phyloP scores from a whole-genome alignment of 768 basidiomycete genomes.

The Tulasnella sp. region DNA sequence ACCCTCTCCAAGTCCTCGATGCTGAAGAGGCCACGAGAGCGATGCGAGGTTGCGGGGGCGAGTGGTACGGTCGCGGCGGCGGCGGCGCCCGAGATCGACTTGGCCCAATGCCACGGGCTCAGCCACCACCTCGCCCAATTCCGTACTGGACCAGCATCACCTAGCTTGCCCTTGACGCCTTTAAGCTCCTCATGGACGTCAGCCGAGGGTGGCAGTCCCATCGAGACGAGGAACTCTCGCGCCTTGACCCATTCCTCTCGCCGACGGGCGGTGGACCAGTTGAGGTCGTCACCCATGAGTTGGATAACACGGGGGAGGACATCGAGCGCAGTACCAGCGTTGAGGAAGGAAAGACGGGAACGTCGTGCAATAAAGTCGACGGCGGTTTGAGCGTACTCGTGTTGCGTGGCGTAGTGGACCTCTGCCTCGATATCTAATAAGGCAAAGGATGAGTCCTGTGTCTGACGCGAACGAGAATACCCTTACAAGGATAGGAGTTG shows the following conservation, averaged over 20 bases:
- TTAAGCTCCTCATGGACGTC: constrained; percentile 21
- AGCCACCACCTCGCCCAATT: constrained; percentile 8
- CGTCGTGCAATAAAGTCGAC: constrained; percentile 88
- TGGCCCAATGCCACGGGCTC: neutral
- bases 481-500: constrained; percentile 62
- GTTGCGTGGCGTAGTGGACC: constrained; percentile 72
- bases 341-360: constrained; percentile 88
- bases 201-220: constrained; percentile 52
- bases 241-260: constrained; percentile 48
- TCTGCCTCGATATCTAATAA: constrained; percentile 77
- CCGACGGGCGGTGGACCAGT: constrained; percentile 56
- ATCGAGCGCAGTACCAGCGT: constrained; percentile 72
- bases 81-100: constrained; percentile 1
- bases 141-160: constrained; percentile 12
- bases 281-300: constrained; percentile 78
- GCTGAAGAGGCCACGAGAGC: constrained; percentile 22
- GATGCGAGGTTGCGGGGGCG: constrained; percentile 22
- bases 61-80: neutral
- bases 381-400: constrained; percentile 91
- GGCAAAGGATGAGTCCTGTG: neutral
- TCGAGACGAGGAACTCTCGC: constrained; percentile 60
- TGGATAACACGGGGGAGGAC: constrained; percentile 80
- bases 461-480: neutral
- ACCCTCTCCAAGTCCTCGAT: constrained; percentile 31
- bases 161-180: constrained; percentile 17